A percentile compares a stretch with the other conserved stretches of the same genome.
phyloP scores from a whole-genome alignment of 2,329 filamentous ascomycete species.

The Rachicladosporium sp. region DNA sequence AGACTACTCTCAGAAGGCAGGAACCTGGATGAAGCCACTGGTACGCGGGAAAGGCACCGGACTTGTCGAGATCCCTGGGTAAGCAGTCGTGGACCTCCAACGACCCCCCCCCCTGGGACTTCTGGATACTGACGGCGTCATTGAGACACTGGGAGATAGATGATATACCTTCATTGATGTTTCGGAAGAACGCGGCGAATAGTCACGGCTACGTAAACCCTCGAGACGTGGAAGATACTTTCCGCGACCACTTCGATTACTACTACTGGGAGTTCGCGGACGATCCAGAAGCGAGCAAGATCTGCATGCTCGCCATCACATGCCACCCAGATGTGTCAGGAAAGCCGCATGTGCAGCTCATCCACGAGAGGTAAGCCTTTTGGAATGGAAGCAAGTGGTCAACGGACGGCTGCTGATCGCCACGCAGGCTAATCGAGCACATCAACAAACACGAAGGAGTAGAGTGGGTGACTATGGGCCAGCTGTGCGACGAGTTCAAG shows the following conservation, averaged over 20 bases:
- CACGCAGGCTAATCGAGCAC: slow-evolving; percentile 48
- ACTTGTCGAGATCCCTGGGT: slow-evolving; percentile 49
- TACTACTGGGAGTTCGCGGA: slow-evolving; percentile 65
- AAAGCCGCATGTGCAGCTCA: slow-evolving; percentile 55
- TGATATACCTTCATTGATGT: slow-evolving; percentile 53
- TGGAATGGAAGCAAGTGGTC: background rate
- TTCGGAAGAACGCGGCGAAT: slow-evolving; percentile 52
- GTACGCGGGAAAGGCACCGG: slow-evolving; percentile 46
- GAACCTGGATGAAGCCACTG: slow-evolving; percentile 54
- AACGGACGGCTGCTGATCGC: too few species aligned
- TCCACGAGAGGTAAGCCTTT: slow-evolving; percentile 50
- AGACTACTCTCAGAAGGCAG: slow-evolving; percentile 48
- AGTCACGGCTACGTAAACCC: slow-evolving; percentile 45
- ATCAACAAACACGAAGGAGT: slow-evolving; percentile 53
- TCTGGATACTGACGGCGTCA: background rate
- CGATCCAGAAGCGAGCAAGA: slow-evolving; percentile 29
- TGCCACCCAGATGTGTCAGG: slow-evolving; percentile 57
- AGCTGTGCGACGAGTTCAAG: slow-evolving; percentile 62
- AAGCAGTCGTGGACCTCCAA: too few species aligned
- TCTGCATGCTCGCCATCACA: slow-evolving; percentile 55
- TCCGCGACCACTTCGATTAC: slow-evolving; percentile 56
- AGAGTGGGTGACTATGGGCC: slow-evolving; percentile 47
- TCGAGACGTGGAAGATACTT: slow-evolving; percentile 49
- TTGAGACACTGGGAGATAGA: slow-evolving; percentile 14
- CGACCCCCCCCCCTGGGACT: background rate